Conservation (phyloP, 768 basidiomycete species). For the Mycena rosella region DNA sequence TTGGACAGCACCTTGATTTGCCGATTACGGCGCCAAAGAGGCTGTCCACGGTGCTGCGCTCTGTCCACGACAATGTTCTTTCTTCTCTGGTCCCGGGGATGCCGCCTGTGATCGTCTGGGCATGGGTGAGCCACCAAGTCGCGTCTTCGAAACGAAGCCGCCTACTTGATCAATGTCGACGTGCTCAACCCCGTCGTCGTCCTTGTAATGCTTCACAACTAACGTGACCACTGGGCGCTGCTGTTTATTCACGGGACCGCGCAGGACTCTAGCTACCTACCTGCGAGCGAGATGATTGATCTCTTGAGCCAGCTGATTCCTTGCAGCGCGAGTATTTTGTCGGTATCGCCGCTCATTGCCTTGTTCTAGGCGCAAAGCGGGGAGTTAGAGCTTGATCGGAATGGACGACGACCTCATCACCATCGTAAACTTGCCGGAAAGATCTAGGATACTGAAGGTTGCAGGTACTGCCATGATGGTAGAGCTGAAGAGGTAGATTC, state of each 20-base stretch:
- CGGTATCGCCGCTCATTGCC: conserved; percentile 68
- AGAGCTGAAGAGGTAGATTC: no score
- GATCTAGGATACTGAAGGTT: conserved; percentile 70
- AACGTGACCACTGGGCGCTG: no score
- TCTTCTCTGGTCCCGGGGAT: conserved; percentile 69
- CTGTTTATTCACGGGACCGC: no score
- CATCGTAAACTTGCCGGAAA: conserved; percentile 74
- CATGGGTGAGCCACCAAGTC: neutral
- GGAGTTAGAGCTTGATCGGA: neutral
- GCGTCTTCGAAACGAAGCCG: neutral
- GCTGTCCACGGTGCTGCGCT: conserved; percentile 65
- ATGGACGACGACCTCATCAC: conserved; percentile 57
- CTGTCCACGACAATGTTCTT: conserved; percentile 68
- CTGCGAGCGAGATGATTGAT: conserved; percentile 67
- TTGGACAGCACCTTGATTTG: conserved; percentile 58
- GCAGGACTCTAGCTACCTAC: no score
- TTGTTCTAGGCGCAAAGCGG: conserved; percentile 68
- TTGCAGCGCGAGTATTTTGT: conserved; percentile 75
- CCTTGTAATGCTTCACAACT: conserved; percentile 72
- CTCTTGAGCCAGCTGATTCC: conserved; percentile 82
- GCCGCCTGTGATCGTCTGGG: conserved; percentile 68
- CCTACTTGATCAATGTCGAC: conserved; percentile 71
- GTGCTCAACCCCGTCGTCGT: conserved; percentile 69
- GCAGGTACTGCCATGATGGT: no score
- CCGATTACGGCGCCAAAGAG: conserved; percentile 72